Conservation (phyloP, 2,329 filamentous ascomycete species). For the Pseudopithomyces chartarum region DNA sequence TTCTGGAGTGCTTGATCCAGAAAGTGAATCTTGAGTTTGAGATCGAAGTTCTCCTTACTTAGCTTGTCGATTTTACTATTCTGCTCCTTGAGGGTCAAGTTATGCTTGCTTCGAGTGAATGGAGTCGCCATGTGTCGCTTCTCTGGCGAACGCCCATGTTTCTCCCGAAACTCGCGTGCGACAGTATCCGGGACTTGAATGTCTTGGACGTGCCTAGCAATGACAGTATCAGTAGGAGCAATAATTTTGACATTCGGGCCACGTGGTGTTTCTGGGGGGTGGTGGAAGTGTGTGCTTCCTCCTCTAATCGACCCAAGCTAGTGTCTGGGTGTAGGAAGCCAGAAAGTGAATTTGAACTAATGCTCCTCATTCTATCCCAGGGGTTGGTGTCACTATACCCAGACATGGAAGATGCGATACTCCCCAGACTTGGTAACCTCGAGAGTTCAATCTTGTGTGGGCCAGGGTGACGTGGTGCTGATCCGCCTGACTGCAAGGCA, state of each 20-base stretch:
- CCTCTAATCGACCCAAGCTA: slow-evolving; percentile 62
- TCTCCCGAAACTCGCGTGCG: slow-evolving; percentile 81
- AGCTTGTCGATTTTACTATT: slow-evolving; percentile 95
- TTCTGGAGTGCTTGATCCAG: slow-evolving; percentile 91
- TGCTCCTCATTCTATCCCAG: slow-evolving; percentile 49
- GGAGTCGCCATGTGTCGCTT: slow-evolving; percentile 53
- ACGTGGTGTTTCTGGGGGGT: slow-evolving; percentile 72
- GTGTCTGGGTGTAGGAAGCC: slow-evolving; percentile 47
- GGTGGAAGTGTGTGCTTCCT: slow-evolving; percentile 58
- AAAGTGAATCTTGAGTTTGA: slow-evolving; percentile 98
- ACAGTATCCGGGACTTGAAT: slow-evolving; percentile 90
- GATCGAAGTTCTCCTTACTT: slow-evolving; percentile 95
- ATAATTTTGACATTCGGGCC: slow-evolving; percentile 56
- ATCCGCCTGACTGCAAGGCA: slow-evolving; percentile 80
- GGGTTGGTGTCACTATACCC: slow-evolving; percentile 54
- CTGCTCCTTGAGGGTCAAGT: slow-evolving; percentile 90
- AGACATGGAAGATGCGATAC: slow-evolving; percentile 78
- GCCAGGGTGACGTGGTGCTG: slow-evolving; percentile 57
- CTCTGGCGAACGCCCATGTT: slow-evolving; percentile 68
- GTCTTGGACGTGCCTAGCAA: slow-evolving; percentile 85
- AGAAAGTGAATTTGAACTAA: slow-evolving; percentile 44
- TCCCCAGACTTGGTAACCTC: slow-evolving; percentile 83
- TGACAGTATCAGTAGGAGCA: slow-evolving; percentile 83
- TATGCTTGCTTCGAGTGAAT: slow-evolving; percentile 47
- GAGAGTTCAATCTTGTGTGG: slow-evolving; percentile 64